phyloP scores from a whole-genome alignment of 2,329 filamentous ascomycete genomes.

The Cladobotryum protrusum region DNA sequence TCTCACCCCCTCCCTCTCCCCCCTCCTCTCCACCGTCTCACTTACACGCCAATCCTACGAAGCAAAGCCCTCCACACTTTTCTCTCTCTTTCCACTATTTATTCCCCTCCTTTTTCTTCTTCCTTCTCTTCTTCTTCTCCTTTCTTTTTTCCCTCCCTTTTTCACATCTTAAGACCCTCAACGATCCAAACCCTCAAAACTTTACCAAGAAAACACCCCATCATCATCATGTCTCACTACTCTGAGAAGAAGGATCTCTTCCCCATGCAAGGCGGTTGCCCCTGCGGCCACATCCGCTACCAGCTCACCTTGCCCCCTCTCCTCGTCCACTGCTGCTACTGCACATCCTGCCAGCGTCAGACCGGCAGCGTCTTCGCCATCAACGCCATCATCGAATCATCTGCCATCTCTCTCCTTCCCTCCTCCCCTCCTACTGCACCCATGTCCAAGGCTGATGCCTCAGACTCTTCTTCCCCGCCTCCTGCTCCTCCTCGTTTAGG shows the following conservation, averaged over 20 bases:
- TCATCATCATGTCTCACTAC: conserved; percentile 18
- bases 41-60: too few species aligned
- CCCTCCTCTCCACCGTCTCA: too few species aligned
- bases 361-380: conserved; percentile 34
- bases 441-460: too few species aligned
- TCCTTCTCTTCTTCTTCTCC: conserved; percentile 3
- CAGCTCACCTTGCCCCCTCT: conserved; percentile 51
- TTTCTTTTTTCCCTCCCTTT: neutral
- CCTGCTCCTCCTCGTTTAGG: too few species aligned
- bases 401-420: conserved; percentile 26
- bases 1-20: too few species aligned
- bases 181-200: neutral
- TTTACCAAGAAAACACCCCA: neutral
- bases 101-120: neutral
- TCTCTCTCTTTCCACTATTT: conserved; percentile 6
- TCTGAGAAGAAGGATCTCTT: conserved; percentile 19
- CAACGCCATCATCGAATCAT: conserved; percentile 37
- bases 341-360: conserved; percentile 40
- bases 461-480: too few species aligned
- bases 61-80: too few species aligned
- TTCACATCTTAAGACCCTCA: neutral
- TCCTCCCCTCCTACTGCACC: too few species aligned
- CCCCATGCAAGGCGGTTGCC: conserved; percentile 47
- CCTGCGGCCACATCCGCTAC: conserved; percentile 65
- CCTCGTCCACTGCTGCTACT: conserved; percentile 41